Evolutionary conservation across 1,284 basidiomycete species (phyloP).

Genomic region (Sphagnurus paluster): DNA sequence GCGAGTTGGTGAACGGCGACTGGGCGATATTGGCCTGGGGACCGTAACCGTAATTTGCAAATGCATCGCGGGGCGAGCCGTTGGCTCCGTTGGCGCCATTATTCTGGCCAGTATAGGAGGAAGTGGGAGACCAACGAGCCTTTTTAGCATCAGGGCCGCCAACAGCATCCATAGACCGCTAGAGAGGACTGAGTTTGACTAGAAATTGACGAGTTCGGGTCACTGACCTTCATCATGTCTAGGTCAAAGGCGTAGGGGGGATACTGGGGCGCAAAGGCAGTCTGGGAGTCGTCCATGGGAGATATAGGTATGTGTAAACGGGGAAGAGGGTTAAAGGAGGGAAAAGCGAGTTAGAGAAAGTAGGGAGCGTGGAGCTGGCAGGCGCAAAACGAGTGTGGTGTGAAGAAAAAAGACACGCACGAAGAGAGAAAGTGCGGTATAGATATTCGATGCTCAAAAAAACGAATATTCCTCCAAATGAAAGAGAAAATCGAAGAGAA

Average conservation of each 20-base stretch:
- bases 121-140: conserved; percentile 79
- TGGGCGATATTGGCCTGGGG: conserved; percentile 65
- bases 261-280: conserved; percentile 67
- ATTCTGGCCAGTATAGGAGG: conserved; percentile 46
- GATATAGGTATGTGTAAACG: conserved; percentile 13
- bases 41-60: conserved; percentile 83
- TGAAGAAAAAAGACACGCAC: conserved; percentile 46
- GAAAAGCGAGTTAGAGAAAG: conserved; percentile 36
- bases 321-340: conserved; percentile 34
- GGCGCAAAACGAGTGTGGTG: conserved; percentile 34
- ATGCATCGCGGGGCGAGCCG: conserved; percentile 58
- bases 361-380: conserved; percentile 23
- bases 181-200: conserved; percentile 11
- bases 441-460: conserved; percentile 22
- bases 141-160: conserved; percentile 85
- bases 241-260: conserved; percentile 69
- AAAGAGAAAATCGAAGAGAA: conserved; percentile 17
- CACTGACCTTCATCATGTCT: conserved; percentile 83
- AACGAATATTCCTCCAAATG: conserved; percentile 18
- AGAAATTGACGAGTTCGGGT: conserved; percentile 8
- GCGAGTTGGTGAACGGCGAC: conserved; percentile 47
- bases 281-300: conserved; percentile 72
- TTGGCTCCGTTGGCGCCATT: conserved; percentile 26
- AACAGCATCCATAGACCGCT: conserved; percentile 79
- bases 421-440: conserved; percentile 29